Evolutionary conservation across 257 asterid species (phyloP), one percentile per base, ranked within the genome.

Genomic region (Craterostigma plantagineum): DNA sequence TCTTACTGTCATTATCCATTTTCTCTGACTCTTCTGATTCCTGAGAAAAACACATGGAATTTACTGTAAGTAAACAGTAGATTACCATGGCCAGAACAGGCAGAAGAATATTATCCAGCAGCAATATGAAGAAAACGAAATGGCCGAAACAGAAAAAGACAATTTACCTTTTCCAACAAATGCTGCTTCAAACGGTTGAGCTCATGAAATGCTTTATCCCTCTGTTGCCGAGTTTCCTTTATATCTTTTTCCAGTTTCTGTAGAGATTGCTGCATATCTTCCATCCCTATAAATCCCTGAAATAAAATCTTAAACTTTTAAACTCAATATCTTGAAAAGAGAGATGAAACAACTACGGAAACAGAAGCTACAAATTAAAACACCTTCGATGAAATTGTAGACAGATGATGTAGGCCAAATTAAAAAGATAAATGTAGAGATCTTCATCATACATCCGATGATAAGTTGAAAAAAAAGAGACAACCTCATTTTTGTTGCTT

Each of bases 1-100:
- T 60, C 58, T 77, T 80, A 68, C 70, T 83, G 60, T 90, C 99
- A 67, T 90, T 92, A 35, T 83, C 99, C 99, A 90, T 90, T 57
- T 90, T 83, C 55, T 83, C 96, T 14, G 99, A 87, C 63, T 90
- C 99, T 71, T 90, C 99, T 42, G 79, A 69, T 77, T 75, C 99
- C 99, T 90, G 68, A 42, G 57, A 15, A 15, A 33, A 12, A 12
- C 13, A 40, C 16, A 14, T 11, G 45, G 16, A 11, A 40, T 11
- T 14, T 11, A n/a, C 16, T 16, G 11, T 36, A n/a, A n/a, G n/a
- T n/a, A 36, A 36, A 36, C 12, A 8, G 12, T 8, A 36, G 40
- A 8, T 36, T 23, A n/a, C 6, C 30, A 23, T 23, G 30, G 53
- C 51, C 27, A 45, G 16, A 55, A 45, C 44, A 69, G 42, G 50